A percentile compares a stretch with the other conserved stretches of the same genome.
Evolutionary conservation across 2,329 filamentous ascomycete species (phyloP).

Genomic region (Fusarium bactridioides): DNA sequence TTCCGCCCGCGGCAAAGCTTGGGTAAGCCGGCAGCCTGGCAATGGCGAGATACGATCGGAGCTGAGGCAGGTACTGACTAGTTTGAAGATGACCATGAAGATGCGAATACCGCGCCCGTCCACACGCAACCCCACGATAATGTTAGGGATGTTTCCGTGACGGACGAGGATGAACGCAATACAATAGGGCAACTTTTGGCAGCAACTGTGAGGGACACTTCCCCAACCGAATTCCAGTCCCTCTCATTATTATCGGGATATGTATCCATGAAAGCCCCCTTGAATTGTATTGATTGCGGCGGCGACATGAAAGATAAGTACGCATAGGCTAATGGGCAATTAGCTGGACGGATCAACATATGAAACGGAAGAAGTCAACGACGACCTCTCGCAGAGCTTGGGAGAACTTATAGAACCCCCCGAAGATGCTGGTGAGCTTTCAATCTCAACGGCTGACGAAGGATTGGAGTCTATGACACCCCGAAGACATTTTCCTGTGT

Average conservation of each 20-base stretch:
- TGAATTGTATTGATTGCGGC: background rate
- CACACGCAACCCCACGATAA: background rate
- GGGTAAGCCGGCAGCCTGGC: background rate
- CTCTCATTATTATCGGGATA: background rate
- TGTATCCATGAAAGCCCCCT: background rate
- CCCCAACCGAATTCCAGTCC: too few relatives aligned
- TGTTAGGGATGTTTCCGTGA: background rate
- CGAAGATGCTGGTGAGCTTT: background rate
- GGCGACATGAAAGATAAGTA: background rate
- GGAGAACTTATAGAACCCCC: background rate
- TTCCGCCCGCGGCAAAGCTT: background rate
- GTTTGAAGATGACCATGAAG: background rate
- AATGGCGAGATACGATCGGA: too few relatives aligned
- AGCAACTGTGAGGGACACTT: conserved; percentile 12
- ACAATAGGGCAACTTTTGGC: background rate
- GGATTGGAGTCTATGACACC: background rate
- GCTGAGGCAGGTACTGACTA: background rate
- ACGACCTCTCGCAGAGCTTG: background rate
- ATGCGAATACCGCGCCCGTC: background rate
- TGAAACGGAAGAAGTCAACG: background rate
- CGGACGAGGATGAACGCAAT: background rate
- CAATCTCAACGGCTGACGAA: background rate
- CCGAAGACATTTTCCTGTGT: conserved; percentile 27
- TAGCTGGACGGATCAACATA: background rate
- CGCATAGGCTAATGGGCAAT: background rate